Conservation (phyloP, 1,284 basidiomycete species). For the Lignosus rhinocerotis region DNA sequence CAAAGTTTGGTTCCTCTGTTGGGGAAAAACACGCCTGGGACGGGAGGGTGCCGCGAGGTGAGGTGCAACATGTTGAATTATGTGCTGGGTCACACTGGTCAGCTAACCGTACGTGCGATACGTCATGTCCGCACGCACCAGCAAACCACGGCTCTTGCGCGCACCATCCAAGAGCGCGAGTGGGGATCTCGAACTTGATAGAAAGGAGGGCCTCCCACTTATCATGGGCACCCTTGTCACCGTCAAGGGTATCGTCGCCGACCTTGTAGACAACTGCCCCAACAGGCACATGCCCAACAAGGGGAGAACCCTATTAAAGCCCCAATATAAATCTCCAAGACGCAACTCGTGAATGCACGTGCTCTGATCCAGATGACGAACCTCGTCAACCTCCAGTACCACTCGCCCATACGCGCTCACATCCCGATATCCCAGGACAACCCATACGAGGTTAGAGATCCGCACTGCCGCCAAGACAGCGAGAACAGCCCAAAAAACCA, state of each 20-base stretch:
- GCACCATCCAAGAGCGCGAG: conserved; percentile 59
- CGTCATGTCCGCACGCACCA: conserved; percentile 24
- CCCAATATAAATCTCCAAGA: not conserved
- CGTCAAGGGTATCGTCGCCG: conserved; percentile 52
- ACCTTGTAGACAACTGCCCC: conserved; percentile 57
- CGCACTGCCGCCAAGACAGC: conserved; percentile 9
- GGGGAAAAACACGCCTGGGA: conserved; percentile 49
- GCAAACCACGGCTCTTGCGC: conserved; percentile 37
- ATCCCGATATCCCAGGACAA: conserved; percentile 50
- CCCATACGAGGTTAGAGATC: conserved; percentile 28
- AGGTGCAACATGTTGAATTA: conserved; percentile 18
- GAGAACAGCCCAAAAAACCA: conserved; percentile 28
- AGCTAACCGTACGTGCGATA: not conserved
- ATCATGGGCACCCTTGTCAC: conserved; percentile 28
- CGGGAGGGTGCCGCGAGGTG: not conserved
- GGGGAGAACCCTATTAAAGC: conserved; percentile 52
- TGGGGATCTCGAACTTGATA: too few species aligned
- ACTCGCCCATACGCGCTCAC: conserved; percentile 49
- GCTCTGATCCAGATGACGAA: conserved; percentile 29
- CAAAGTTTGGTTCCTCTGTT: conserved; percentile 9
- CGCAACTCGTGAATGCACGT: too few species aligned
- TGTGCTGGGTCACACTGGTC: conserved; percentile 20
- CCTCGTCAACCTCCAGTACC: conserved; percentile 50
- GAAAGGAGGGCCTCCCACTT: conserved; percentile 51
- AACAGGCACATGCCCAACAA: conserved; percentile 48